phyloP scores from a whole-genome alignment of 352 stramenopile genomes.

The Pythium folliculosum region DNA sequence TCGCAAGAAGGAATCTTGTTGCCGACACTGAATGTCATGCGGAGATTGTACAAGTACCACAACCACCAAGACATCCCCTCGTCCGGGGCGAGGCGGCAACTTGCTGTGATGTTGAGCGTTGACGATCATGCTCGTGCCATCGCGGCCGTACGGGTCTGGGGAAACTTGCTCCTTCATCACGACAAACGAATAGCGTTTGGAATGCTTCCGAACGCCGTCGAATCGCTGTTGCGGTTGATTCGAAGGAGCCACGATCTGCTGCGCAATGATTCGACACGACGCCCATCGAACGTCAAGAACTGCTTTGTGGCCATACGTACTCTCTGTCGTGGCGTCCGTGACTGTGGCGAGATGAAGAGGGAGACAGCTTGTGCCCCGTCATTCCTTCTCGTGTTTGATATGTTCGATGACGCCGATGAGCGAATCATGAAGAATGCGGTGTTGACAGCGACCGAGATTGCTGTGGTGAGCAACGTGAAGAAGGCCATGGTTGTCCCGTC shows the following conservation, averaged over 20 bases:
- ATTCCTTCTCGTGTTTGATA: slow-evolving; percentile 47
- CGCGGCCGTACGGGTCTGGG: slow-evolving; percentile 52
- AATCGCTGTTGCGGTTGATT: slow-evolving; percentile 45
- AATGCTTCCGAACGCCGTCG: slow-evolving; percentile 36
- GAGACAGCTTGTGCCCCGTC: slow-evolving; percentile 40
- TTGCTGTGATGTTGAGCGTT: slow-evolving; percentile 38
- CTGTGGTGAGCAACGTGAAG: slow-evolving; percentile 26
- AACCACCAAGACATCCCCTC: slow-evolving; percentile 45
- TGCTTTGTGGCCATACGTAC: slow-evolving; percentile 25
- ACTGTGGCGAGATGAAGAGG: slow-evolving; percentile 31
- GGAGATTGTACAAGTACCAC: slow-evolving; percentile 60
- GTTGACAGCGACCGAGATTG: slow-evolving; percentile 41
- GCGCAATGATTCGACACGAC: slow-evolving; percentile 1
- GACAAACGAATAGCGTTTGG: slow-evolving; percentile 58
- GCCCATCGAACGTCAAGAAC: slow-evolving; percentile 6
- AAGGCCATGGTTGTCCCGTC: slow-evolving; percentile 41
- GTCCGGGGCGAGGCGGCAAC: slow-evolving; percentile 42
- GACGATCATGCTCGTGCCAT: slow-evolving; percentile 25
- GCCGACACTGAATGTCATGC: slow-evolving; percentile 39
- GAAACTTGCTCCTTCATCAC: slow-evolving; percentile 60
- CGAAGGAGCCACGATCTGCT: slow-evolving; percentile 20
- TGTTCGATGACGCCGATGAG: slow-evolving; percentile 45
- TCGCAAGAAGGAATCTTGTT: slow-evolving; percentile 32
- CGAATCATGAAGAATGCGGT: slow-evolving; percentile 45
- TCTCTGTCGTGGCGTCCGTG: slow-evolving; percentile 26